Conservation (phyloP, 2,329 filamentous ascomycete species). For the Sporothrix pseudoabietina region DNA sequence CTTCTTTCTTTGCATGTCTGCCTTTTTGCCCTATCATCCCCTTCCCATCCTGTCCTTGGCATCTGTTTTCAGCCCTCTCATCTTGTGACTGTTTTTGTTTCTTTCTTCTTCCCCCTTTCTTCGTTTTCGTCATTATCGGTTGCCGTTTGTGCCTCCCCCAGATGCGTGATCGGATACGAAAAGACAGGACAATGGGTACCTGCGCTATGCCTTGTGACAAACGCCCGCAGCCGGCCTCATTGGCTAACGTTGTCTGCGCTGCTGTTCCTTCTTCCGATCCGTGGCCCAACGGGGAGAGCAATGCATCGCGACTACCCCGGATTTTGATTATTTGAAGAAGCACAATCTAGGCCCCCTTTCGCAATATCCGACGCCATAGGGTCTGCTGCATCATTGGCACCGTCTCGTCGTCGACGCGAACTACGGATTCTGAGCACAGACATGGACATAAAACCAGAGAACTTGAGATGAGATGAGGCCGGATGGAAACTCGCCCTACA, state of each 20-base stretch:
- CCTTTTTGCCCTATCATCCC: neutral
- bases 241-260: neutral
- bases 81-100: neutral
- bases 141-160: neutral
- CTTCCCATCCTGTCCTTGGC: neutral
- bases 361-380: neutral
- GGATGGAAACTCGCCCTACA: neutral
- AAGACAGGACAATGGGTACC: constrained; percentile 9
- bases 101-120: neutral
- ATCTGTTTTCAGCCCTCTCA: neutral
- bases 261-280: constrained; percentile 7
- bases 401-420: too few species aligned
- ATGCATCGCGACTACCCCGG: neutral
- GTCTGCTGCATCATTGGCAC: neutral
- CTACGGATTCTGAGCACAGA: neutral
- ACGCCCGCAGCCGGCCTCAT: neutral
- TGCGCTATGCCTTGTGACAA: constrained; percentile 16
- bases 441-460: neutral
- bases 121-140: neutral
- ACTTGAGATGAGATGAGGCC: constrained; percentile 1
- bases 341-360: neutral
- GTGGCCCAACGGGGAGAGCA: neutral
- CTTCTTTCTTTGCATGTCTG: neutral
- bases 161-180: constrained; percentile 11
- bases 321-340: neutral